These are phyloP conservation scores for Datisca glomerata DNA, from an alignment of 306 rosid genomes.

Conservation along the genomic window DNA sequence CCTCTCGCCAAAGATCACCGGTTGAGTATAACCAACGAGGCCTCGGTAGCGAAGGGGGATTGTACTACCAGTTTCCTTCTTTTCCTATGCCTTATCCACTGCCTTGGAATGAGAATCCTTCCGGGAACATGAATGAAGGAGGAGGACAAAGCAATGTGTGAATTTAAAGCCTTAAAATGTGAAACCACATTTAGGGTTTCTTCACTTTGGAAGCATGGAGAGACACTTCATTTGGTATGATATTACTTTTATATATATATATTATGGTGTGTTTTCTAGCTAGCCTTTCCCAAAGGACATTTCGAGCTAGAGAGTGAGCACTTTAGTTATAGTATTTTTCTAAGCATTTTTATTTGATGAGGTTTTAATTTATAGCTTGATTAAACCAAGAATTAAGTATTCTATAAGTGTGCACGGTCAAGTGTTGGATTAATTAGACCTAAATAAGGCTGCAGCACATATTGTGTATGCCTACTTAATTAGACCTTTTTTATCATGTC, in stretches of 20 bases:
- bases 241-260: constrained; percentile 15
- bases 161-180: constrained; percentile 10
- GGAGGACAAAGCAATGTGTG: constrained; percentile 38
- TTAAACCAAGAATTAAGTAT: neutral
- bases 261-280: constrained; percentile 13
- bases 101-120: constrained; percentile 52
- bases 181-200: constrained; percentile 38
- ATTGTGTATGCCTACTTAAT: no score
- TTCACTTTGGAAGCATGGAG: constrained; percentile 21
- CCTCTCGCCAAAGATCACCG: constrained; percentile 19
- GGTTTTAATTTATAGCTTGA: neutral
- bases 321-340: neutral
- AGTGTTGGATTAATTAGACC: neutral
- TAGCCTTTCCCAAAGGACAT: constrained; percentile 9
- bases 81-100: constrained; percentile 41
- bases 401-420: neutral
- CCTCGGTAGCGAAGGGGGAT: constrained; percentile 25
- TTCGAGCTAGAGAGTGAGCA: constrained; percentile 12
- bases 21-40: constrained; percentile 17
- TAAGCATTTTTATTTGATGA: neutral
- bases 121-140: constrained; percentile 33
- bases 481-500: no score
- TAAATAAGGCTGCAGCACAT: neutral
- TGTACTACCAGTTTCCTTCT: constrained; percentile 26
- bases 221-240: constrained; percentile 15